Evolutionary conservation across 73 alveolate species (phyloP), one percentile per base, ranked within the genome.

Genomic region (Uronychia setigera): DNA sequence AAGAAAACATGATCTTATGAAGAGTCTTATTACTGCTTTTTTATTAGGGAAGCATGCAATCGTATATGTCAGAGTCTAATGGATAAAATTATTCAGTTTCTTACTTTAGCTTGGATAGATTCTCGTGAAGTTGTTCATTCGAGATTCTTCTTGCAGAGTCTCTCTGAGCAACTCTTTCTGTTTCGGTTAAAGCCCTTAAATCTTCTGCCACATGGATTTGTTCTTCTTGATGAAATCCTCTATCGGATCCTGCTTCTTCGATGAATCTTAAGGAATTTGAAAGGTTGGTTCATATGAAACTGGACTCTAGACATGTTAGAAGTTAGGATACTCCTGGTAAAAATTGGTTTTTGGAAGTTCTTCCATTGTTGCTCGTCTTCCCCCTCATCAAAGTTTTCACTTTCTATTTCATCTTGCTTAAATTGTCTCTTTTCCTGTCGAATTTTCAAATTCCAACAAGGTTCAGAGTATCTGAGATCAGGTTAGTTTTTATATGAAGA

Each of bases 61-160:
- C 94, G 32, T 88, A 88, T 11, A 83, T 33, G 35, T 83, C 31
- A 33, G 76, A 29, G 0, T 77, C 78, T 77, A 57, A 31, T n/a
- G n/a, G n/a, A n/a, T n/a, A n/a, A n/a, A 19, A 46, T 46, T 5
- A 46, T 5, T 46, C 67, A 19, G 19, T 46, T 19, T 46, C 67
- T 46, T 46, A 46, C 67, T 80, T 58, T 86, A 32, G 34, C 79
- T 27, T 0, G 94, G 94, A 77, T 83, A 88, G 29, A 88, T 88
- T 35, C 94, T 74, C 11, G 81, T 74, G 46, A 83, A 88, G 76
- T 88, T 88, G 26, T 80, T 80, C 33, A 34, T 60, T 28, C 94
- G 30, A 0, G 28, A 32, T 0, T 81, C 86, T 46, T 88, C 94
- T 1, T 35, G 83, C 26, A 88, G 29, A n/a, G 88, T 84, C 9